Base-by-base conservation (phyloP, 2,329 filamentous ascomycete genomes). In the Ustulina deusta region DNA sequence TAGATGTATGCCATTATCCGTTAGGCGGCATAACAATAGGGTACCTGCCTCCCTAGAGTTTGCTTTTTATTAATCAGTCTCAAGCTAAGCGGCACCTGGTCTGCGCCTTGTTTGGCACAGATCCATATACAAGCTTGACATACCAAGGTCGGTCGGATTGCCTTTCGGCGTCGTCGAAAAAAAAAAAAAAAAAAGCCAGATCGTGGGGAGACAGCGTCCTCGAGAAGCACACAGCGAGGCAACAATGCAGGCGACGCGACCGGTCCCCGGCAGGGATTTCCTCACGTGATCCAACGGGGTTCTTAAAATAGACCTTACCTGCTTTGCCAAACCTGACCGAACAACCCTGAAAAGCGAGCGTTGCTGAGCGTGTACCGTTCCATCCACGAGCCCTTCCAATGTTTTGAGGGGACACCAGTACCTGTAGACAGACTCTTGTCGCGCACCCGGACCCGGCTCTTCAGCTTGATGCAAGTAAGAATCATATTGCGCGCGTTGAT, bases 301-400 rank as follows among this genome's bases (percentile, higher is more conserved):
- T 54, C 68, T 49, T 62, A 70, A 70, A 70, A 70, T 70, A 70
- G 68, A 70, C 48, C 61, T 64, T 34, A 38, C 62, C 56, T 61
- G 68, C 68, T 56, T 63, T 63, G 56, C 68, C 68, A 61, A 66
- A 68, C 62, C 68, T 58, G 65, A 60, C 57, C 55, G 44, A 46
- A 59, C 65, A 51, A n/a, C 61, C 61, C 54, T 48, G 61, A 63
- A 65, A 65, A 63, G 60, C n/a, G n/a, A 56, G 62, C 49, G 65
- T 57, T 65, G 63, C 54, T 64, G 63, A 36, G 63, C 52, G 54
- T 52, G 42, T 63, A 42, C 49, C 59, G 61, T 64, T 27, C 61
- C 61, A 57, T 54, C 36, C 55, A 38, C 62, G 40, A 69, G 58
- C 63, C 44, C 27, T 44, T 55, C 52, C 38, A 59, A 46, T 55